These are phyloP conservation scores for Albizia julibrissin DNA, from an alignment of 306 rosid species.

Conservation along the genomic window DNA sequence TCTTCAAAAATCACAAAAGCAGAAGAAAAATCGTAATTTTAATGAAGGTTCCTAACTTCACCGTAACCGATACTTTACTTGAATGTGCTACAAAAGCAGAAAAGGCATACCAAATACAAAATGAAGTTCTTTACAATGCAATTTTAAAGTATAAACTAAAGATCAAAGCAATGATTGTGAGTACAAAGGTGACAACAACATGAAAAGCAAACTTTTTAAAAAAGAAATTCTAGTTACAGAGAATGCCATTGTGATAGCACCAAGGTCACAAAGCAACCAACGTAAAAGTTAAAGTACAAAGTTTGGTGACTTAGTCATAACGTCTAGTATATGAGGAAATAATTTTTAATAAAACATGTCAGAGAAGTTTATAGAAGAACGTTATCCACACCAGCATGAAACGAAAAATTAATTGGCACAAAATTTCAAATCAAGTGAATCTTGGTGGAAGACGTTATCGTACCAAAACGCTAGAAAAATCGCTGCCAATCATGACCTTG, in stretches of 20 bases:
- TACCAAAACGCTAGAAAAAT: slow-evolving; percentile 50
- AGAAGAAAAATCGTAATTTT: background rate
- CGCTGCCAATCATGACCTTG: slow-evolving; percentile 55
- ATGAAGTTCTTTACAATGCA: background rate
- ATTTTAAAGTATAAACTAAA: background rate
- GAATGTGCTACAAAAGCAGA: background rate
- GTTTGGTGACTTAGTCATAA: no score
- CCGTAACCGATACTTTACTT: background rate
- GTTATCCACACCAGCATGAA: no score
- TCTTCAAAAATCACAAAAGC: background rate
- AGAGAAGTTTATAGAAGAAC: no score
- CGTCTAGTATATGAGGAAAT: no score
- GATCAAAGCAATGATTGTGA: background rate
- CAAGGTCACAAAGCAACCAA: background rate
- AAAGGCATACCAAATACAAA: background rate
- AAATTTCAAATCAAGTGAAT: no score
- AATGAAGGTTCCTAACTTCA: background rate
- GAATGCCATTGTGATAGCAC: background rate
- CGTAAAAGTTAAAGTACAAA: background rate
- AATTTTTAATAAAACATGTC: no score
- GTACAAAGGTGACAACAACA: no score
- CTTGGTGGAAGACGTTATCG: background rate
- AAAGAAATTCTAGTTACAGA: background rate
- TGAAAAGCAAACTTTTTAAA: background rate
- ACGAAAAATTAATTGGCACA: no score